Evolutionary conservation across 768 basidiomycete genomes (phyloP).

Genomic region (Gautieria morchelliformis): DNA sequence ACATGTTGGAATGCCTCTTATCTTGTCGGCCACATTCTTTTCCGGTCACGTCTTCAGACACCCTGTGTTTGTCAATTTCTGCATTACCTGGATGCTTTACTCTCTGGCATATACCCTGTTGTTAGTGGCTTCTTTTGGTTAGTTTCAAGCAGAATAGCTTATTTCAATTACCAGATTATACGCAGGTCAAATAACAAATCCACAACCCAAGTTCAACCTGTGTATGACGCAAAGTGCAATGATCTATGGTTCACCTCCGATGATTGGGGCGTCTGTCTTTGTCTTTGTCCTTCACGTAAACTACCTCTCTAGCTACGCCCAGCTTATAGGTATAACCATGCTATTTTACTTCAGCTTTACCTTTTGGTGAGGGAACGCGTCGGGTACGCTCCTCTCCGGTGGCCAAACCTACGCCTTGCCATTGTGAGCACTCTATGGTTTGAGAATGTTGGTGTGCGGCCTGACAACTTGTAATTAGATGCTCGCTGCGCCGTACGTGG

Average conservation of each 20-base stretch:
- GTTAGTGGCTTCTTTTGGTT: conserved; percentile 26
- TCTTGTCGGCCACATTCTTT: conserved; percentile 36
- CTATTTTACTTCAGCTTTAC: neutral
- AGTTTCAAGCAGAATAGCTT: neutral
- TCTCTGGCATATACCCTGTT: conserved; percentile 41
- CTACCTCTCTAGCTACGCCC: neutral
- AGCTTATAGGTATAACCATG: neutral
- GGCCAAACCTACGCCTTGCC: neutral
- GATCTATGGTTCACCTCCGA: conserved; percentile 33
- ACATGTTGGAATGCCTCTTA: conserved; percentile 39
- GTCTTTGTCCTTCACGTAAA: neutral
- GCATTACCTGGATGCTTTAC: conserved; percentile 42
- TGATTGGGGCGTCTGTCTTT: neutral
- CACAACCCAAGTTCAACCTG: conserved; percentile 18
- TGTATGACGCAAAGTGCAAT: conserved; percentile 44
- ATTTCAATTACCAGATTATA: neutral
- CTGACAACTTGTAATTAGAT: neutral
- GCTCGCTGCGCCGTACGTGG: neutral
- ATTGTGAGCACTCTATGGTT: neutral
- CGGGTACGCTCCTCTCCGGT: neutral
- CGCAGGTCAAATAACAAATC: conserved; percentile 10
- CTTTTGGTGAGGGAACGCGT: neutral
- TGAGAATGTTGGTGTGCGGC: neutral
- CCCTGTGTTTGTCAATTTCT: conserved; percentile 48
- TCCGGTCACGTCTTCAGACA: conserved; percentile 35